These are phyloP conservation scores for Beauveria sp. DNA, from an alignment of 2,329 filamentous ascomycete genomes.

Conservation along the genomic window DNA sequence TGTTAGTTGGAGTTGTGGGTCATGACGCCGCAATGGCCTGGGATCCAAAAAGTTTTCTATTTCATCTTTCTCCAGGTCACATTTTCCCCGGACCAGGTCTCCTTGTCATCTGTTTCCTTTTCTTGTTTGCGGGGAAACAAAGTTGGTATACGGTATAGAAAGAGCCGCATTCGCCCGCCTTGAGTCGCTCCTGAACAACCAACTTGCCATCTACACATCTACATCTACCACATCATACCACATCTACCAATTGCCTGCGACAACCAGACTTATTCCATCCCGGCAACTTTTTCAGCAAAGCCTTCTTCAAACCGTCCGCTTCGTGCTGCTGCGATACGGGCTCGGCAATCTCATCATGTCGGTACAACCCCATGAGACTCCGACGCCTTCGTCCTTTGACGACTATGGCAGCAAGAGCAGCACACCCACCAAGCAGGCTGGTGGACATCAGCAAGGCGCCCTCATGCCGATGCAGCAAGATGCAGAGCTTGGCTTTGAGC, in stretches of 20 bases:
- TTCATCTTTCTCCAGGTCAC: slow-evolving; percentile 4
- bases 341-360: neutral
- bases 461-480: slow-evolving; percentile 1
- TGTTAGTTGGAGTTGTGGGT: slow-evolving; percentile 1
- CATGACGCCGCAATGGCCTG: neutral
- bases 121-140: slow-evolving; percentile 8
- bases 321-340: neutral
- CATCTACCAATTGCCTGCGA: neutral
- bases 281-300: neutral
- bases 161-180: neutral
- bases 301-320: no score
- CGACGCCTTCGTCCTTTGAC: neutral
- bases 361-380: neutral
- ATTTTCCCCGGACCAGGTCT: slow-evolving; percentile 7
- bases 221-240: neutral
- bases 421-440: neutral
- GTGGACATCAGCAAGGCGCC: neutral
- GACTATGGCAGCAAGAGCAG: neutral
- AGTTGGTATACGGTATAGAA: neutral
- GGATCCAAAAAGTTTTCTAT: slow-evolving; percentile 5
- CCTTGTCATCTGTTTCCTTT: slow-evolving; percentile 4
- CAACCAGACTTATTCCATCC: neutral
- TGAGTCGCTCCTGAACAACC: neutral
- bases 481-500: slow-evolving; percentile 27
- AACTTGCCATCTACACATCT: neutral